Evolutionary conservation across 2,329 filamentous ascomycete species (phyloP).

Genomic region (Fonsecaea monophora): DNA sequence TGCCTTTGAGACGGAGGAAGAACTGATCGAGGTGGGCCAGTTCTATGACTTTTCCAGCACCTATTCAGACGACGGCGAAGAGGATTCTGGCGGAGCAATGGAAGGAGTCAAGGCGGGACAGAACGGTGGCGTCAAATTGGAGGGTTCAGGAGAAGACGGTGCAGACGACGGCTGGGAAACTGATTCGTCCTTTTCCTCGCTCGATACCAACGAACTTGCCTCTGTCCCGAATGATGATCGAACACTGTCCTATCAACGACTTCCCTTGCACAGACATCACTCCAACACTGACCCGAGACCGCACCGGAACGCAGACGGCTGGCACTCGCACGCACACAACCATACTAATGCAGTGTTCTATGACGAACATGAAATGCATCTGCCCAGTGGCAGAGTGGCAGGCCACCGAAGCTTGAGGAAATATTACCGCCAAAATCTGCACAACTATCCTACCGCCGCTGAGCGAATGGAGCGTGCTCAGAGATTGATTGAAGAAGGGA

Average conservation of each 20-base stretch:
- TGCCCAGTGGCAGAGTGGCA: slow-evolving; percentile 86
- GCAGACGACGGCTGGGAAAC: slow-evolving; percentile 93
- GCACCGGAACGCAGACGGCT: slow-evolving; percentile 77
- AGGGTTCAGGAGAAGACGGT: slow-evolving; percentile 50
- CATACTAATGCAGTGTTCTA: slow-evolving; percentile 79
- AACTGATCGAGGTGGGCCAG: slow-evolving; percentile 92
- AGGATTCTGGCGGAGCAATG: slow-evolving; percentile 65
- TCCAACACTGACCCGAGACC: slow-evolving; percentile 72
- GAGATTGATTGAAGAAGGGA: slow-evolving; percentile 46
- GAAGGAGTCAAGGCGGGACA: slow-evolving; percentile 57
- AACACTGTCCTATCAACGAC: slow-evolving; percentile 73
- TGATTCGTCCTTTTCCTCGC: slow-evolving; percentile 85
- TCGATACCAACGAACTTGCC: slow-evolving; percentile 81
- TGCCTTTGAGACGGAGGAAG: slow-evolving; percentile 83
- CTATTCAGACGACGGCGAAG: slow-evolving; percentile 79
- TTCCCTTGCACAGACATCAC: slow-evolving; percentile 77
- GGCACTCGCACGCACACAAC: slow-evolving; percentile 82
- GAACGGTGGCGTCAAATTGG: slow-evolving; percentile 68
- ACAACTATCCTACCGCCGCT: slow-evolving; percentile 78
- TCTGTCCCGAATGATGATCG: slow-evolving; percentile 77
- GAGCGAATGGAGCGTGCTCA: slow-evolving; percentile 69
- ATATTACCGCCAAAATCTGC: slow-evolving; percentile 93
- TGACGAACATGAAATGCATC: slow-evolving; percentile 90
- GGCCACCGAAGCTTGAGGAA: slow-evolving; percentile 86
- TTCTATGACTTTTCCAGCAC: slow-evolving; percentile 97